A percentile compares a stretch with the other conserved stretches of the same genome.
phyloP scores from a whole-genome alignment of 306 rosid genomes.

The Trifolium repens region DNA sequence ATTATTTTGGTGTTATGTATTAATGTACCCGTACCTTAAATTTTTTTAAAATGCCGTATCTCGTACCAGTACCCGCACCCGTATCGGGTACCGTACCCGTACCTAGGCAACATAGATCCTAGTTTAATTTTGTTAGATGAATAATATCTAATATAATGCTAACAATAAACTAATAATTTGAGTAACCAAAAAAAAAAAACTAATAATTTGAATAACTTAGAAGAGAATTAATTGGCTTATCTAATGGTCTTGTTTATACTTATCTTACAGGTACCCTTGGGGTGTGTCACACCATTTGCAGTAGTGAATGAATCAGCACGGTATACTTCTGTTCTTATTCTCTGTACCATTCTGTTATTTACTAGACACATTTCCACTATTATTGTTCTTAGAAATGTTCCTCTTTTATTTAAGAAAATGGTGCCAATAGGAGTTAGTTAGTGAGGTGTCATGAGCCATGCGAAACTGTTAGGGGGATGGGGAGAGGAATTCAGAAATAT shows the following conservation, averaged over 20 bases:
- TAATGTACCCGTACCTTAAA: no score
- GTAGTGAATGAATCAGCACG: constrained; percentile 86
- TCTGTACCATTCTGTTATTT: constrained; percentile 6
- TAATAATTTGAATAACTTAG: constrained; percentile 2
- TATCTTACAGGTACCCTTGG: constrained; percentile 68
- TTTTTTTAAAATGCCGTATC: no score
- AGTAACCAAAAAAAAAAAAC: neutral
- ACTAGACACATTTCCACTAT: neutral
- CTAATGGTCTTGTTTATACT: constrained; percentile 41
- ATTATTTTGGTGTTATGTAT: no score
- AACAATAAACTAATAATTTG: neutral
- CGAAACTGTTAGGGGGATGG: no score
- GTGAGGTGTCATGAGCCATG: no score
- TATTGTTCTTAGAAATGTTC: constrained; percentile 7
- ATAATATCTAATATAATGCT: neutral
- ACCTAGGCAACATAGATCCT: no score
- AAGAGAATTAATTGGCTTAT: constrained; percentile 16
- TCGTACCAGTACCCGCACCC: no score
- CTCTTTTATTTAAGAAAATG: neutral
- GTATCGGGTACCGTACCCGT: no score
- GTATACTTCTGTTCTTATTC: constrained; percentile 48
- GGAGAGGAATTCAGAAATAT: neutral
- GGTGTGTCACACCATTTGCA: constrained; percentile 92
- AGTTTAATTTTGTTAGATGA: constrained; percentile 10
- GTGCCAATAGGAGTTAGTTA: no score